Evolutionary conservation across 371 early-diverging fungal genomes (phyloP), one percentile per base, ranked within the genome.

Genomic region (Sporodiniella umbellata): DNA sequence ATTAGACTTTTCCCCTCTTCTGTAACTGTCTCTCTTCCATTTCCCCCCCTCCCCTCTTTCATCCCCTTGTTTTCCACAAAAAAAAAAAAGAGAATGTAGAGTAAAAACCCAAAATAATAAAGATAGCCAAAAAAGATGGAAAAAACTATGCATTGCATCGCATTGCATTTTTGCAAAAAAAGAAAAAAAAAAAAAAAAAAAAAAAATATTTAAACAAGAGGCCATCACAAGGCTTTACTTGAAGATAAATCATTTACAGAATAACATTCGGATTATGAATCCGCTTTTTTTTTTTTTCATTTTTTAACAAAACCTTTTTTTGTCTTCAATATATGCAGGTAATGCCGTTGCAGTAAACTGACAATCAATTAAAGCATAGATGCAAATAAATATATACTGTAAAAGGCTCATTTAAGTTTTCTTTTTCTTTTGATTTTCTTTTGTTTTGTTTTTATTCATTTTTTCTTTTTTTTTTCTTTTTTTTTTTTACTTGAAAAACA

Each of bases 251-350:
- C 30, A 28, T 24, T 33, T 45, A 35, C 46, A 40, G 12, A 40
- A 39, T 21, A 40, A 7, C 8, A 40, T 40, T 40, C 40, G 40
- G 40, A 21, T 40, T 21, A 40, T 12, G 7, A 18, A 40, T 40
- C 40, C 40, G 40, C n/a, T n/a, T n/a, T n/a, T n/a, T n/a, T n/a
- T n/a, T n/a, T n/a, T n/a, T n/a, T n/a, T n/a, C n/a, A n/a, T n/a
- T n/a, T n/a, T 40, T 28, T 28, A 28, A 19, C 18, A 40, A n/a
- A 19, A 22, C n/a, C n/a, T n/a, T n/a, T n/a, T n/a, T n/a, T n/a
- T n/a, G n/a, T n/a, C n/a, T 40, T 54, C 46, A 54, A 60, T 50
- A 62, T 63, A 67, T 67, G 68, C 68, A 67, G 62, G 68, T 63
- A 56, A 53, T 55, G 60, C 55, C 45, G 42, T 54, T 57, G 30